A percentile compares a stretch with the other conserved stretches of the same genome.
These are phyloP conservation scores for Lipomyces sp. DNA, from an alignment of 805 yeast species.

Conservation along the genomic window DNA sequence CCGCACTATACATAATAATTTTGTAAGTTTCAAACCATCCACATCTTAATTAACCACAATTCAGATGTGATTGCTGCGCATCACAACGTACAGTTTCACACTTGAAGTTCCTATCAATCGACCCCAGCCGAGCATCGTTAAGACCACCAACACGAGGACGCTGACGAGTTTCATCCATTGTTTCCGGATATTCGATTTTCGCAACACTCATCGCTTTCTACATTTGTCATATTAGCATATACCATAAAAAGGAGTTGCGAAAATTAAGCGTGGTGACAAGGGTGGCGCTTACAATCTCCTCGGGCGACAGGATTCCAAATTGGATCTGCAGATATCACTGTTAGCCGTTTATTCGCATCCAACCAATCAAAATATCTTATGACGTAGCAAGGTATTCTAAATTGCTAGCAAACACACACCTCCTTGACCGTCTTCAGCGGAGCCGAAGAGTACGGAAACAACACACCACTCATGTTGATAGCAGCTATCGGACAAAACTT, in stretches of 20 bases:
- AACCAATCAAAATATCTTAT: slow-evolving; percentile 1
- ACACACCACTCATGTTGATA: slow-evolving; percentile 33
- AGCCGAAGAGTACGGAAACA: slow-evolving; percentile 94
- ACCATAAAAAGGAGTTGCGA: neutral
- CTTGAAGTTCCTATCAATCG: slow-evolving; percentile 94
- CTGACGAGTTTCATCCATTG: slow-evolving; percentile 97
- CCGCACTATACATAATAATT: slow-evolving; percentile 61
- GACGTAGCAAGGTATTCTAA: neutral
- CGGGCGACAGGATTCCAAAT: slow-evolving; percentile 97
- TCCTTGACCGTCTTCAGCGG: slow-evolving; percentile 97
- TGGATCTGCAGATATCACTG: slow-evolving; percentile 61
- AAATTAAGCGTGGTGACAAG: neutral
- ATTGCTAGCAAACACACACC: slow-evolving; percentile 54
- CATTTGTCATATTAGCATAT: slow-evolving; percentile 5
- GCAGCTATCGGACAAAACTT: slow-evolving; percentile 4
- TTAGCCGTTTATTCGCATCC: slow-evolving; percentile 25
- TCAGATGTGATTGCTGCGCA: slow-evolving; percentile 3
- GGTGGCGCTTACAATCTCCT: slow-evolving; percentile 65
- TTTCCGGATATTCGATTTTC: slow-evolving; percentile 96
- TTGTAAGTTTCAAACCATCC: slow-evolving; percentile 5
- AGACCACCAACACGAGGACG: slow-evolving; percentile 96
- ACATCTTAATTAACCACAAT: neutral
- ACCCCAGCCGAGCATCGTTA: slow-evolving; percentile 95
- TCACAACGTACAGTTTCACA: slow-evolving; percentile 75
- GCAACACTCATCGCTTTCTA: slow-evolving; percentile 96